Conservation (phyloP, 129 eudicot species). For the Heracleum sosnowskyi region DNA sequence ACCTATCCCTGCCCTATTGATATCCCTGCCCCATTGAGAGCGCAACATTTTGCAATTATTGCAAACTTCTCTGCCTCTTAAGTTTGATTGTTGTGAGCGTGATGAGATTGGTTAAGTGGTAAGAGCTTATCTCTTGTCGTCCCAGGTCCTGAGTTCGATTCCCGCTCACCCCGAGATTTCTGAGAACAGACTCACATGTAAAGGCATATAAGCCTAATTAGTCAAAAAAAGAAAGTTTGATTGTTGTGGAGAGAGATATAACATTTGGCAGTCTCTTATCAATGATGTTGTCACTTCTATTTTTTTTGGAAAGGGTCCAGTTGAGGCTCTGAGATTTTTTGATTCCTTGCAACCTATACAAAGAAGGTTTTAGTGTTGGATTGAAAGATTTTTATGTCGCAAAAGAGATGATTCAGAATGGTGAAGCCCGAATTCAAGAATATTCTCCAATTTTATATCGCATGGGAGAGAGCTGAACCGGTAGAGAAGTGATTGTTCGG, state of each 20-base stretch:
- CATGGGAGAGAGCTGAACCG: slow-evolving; percentile 21
- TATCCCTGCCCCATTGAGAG: slow-evolving; percentile 62
- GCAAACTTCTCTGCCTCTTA: slow-evolving; percentile 50
- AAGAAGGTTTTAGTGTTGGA: slow-evolving; percentile 72
- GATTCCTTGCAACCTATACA: slow-evolving; percentile 56
- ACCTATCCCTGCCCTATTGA: slow-evolving; percentile 49
- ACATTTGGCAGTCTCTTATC: slow-evolving; percentile 36
- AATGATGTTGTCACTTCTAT: slow-evolving; percentile 65
- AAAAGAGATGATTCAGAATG: slow-evolving; percentile 18
- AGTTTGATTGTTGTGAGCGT: slow-evolving; percentile 57
- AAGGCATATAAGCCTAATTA: too few relatives aligned
- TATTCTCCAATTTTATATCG: slow-evolving; percentile 40
- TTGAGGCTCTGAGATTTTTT: slow-evolving; percentile 60
- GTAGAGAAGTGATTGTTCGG: too few relatives aligned
- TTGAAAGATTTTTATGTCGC: slow-evolving; percentile 57
- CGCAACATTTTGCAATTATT: slow-evolving; percentile 58
- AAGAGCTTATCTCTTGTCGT: too few relatives aligned
- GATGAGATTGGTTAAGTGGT: too few relatives aligned
- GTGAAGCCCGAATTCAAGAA: slow-evolving; percentile 37
- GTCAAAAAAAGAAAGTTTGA: too few relatives aligned
- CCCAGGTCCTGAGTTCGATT: too few relatives aligned
- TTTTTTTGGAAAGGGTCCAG: slow-evolving; percentile 69
- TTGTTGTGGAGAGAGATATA: slow-evolving; percentile 45
- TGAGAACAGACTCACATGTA: too few relatives aligned
- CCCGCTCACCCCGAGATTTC: too few relatives aligned